Evolutionary conservation across 2,329 filamentous ascomycete species (phyloP).

Genomic region (Diaporthe citrichinensis): DNA sequence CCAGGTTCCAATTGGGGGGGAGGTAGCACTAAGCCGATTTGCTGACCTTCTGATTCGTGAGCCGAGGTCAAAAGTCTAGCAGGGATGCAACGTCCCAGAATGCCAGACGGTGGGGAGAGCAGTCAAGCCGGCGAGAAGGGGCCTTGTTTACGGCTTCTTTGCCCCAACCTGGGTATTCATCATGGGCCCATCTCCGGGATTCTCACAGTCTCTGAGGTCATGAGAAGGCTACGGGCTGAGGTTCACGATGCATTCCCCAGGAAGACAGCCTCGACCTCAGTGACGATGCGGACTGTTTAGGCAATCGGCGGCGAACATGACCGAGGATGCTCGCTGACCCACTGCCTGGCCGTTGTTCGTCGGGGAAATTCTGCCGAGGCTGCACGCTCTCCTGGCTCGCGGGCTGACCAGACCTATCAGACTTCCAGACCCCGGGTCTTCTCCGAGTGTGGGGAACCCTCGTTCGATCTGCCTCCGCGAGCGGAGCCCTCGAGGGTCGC

Average conservation of each 20-base stretch:
- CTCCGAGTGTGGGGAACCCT: conserved; percentile 35
- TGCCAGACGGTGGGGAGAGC: neutral
- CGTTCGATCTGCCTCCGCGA: conserved; percentile 25
- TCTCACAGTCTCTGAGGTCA: conserved; percentile 5
- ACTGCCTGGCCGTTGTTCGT: conserved; percentile 14
- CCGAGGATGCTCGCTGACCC: conserved; percentile 30
- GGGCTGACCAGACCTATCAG: neutral
- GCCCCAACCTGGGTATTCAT: neutral
- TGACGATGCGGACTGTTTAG: conserved; percentile 12
- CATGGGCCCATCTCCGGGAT: neutral
- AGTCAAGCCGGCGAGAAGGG: neutral
- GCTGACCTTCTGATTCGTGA: conserved; percentile 45
- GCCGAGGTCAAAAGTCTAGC: conserved; percentile 46
- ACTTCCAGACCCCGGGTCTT: conserved; percentile 32
- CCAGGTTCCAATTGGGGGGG: conserved; percentile 25
- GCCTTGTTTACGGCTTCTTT: neutral
- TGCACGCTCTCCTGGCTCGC: neutral
- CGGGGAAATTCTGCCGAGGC: conserved; percentile 39
- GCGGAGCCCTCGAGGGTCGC: conserved; percentile 17
- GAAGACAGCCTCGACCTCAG: conserved; percentile 24
- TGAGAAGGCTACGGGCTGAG: conserved; percentile 12
- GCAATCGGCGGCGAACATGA: conserved; percentile 39
- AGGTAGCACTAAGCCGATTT: conserved; percentile 40
- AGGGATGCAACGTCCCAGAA: conserved; percentile 40
- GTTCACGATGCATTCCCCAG: conserved; percentile 20